Base-by-base conservation (phyloP, 2,329 filamentous ascomycete genomes). In the Dothidotthia symphoricarpi region DNA sequence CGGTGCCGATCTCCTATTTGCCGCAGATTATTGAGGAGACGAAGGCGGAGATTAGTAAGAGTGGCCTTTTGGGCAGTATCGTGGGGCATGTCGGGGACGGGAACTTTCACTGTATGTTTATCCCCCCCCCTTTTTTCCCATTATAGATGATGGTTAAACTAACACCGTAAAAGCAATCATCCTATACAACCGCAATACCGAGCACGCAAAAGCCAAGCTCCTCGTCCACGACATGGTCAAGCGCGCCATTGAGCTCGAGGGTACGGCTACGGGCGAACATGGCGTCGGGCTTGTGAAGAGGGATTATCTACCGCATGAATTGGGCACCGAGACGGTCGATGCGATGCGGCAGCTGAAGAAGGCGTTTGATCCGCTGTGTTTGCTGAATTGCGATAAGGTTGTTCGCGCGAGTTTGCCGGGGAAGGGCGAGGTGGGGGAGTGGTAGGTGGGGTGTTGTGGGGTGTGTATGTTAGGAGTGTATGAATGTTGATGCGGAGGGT, bases 221-320 rank as follows among this genome's bases (percentile, higher is more conserved):
- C 71, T 91, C 16, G 85, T 93, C 16, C 85, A 90, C 61, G 76
- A 81, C 41, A 93, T 93, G 88, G 86, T 91, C 39, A 89, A 90
- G 75, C 76, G 85, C 45, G 88, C 88, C 0, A 82, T 94, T 32
- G 85, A 88, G 69, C 78, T 89, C 71, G 87, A 93, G 67, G 88
- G 88, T 7, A 93, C 88, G 0, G 86, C 89, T 1, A 90, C 87
- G 10, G 88, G 87, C 36, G 87, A 94, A 67, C 87, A 94, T 64
- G 87, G 87, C 28, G 83, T 93, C 36, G 87, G 87, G 6, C 71
- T 94, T 31, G 85, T 91, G 39, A 94, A 94, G 77, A 75, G 87
- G 51, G 87, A 93, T 61, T 91, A 91, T 59, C 74, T 94, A 28
- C 75, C 81, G 8, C 84, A 90, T 58, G 87, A 94, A 68, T 72